Evolutionary conservation across 2,329 filamentous ascomycete species (phyloP), one percentile per base, ranked within the genome.

Genomic region (Neoascochyta sp.): DNA sequence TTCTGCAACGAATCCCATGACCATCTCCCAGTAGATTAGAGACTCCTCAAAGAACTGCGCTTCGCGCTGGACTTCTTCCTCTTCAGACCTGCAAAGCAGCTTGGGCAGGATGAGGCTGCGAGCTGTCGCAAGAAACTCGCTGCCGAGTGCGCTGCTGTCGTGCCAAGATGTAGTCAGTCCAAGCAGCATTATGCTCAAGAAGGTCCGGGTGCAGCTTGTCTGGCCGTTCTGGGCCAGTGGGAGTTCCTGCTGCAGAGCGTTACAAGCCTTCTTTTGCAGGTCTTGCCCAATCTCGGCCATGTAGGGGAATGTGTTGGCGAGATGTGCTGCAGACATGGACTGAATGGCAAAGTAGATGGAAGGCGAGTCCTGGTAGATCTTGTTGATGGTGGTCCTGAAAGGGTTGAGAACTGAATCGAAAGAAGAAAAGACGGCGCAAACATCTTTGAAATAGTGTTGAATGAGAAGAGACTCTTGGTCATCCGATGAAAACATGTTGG

Each of bases 401-500:
- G 76, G 75, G 43, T 81, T 81, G 43, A 78, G 66, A 9, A 69
- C 64, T 12, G 76, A 78, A 52, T 81, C 78, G 45, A 78, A 81
- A 36, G 73, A 78, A n/a, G 77, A 81, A 52, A 78, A 80, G 7
- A 80, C 58, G 3, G 68, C 70, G 27, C 75, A 78, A 3, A 80
- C 75, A 36, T 79, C 74, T 44, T 74, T 74, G 60, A 81, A 81
- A 44, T 80, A 81, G 43, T 80, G 77, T 26, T 79, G 75, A 7
- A 80, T 71, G 10, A 81, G 61, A 24, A 74, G 68, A 25, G 73
- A 76, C 3, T 73, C 70, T 11, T 70, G 62, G 25, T 75, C 71
- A 34, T 57, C 52, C n/a, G 47, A 38, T 15, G 71, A 43, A 16
- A 53, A 48, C 34, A 47, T 19, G 36, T 57, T 34, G 22, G 62